phyloP scores from a whole-genome alignment of 169 alveolate genomes.

The Plasmodium adleri region DNA sequence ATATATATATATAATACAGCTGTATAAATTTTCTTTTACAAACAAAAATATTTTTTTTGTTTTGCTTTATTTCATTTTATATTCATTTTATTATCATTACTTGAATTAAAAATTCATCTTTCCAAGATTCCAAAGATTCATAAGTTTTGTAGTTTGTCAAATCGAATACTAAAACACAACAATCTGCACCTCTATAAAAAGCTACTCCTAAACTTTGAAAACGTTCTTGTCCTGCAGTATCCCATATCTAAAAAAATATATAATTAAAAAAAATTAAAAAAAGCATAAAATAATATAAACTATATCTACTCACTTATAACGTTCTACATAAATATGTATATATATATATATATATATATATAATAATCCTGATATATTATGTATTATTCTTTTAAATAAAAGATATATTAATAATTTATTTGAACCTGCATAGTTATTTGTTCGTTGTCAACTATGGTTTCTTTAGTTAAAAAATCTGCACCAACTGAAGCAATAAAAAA shows the following conservation, averaged over 20 bases:
- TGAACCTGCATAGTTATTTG: slow-evolving; percentile 96
- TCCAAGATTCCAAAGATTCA: slow-evolving; percentile 97
- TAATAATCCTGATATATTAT: background rate
- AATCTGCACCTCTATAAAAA: slow-evolving; percentile 99
- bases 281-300: no score
- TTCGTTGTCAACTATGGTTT: slow-evolving; percentile 95
- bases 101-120: slow-evolving; percentile 96
- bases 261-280: slow-evolving; percentile 8
- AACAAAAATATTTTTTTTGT: background rate
- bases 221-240: slow-evolving; percentile 99
- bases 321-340: background rate
- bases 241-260: slow-evolving; percentile 90
- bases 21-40: background rate
- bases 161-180: slow-evolving; percentile 98
- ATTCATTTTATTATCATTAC: slow-evolving; percentile 53
- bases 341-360: background rate
- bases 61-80: background rate
- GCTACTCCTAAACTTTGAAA: slow-evolving; percentile 98
- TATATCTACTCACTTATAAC: no score
- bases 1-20: background rate
- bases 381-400: no score
- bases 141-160: slow-evolving; percentile 92
- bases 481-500: slow-evolving; percentile 89
- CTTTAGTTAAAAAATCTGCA: slow-evolving; percentile 98
- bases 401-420: background rate